Evolutionary conservation across 106 monocot genomes (phyloP).

Genomic region (Allium fistulosum): DNA sequence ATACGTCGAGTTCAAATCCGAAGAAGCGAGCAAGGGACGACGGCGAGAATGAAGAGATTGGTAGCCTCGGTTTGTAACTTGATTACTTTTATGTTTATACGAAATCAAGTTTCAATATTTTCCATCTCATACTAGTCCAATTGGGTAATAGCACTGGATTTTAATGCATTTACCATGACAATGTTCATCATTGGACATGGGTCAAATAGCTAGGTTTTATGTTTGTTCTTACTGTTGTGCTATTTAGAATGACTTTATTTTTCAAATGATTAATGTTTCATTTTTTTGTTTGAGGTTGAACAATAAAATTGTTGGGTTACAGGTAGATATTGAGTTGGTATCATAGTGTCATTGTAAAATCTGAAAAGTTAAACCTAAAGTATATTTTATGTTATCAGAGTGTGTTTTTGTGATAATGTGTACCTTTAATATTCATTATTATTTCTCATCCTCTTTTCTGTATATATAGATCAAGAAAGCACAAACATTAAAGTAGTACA

Average conservation of each 20-base stretch:
- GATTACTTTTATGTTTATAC: background rate
- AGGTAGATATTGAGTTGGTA: no score
- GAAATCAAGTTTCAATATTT: background rate
- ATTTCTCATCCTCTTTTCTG: background rate
- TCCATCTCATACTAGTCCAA: background rate
- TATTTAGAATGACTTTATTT: no score
- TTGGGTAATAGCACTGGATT: no score
- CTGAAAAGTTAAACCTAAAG: no score
- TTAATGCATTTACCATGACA: no score
- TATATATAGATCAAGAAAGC: background rate
- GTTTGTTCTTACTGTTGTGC: no score
- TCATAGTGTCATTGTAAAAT: no score
- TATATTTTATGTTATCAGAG: no score
- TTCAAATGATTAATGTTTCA: no score
- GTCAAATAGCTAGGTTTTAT: background rate
- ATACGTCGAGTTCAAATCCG: constrained; percentile 10
- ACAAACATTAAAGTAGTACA: background rate
- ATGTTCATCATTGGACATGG: background rate
- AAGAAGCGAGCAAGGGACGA: constrained; percentile 34
- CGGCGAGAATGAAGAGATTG: constrained; percentile 1
- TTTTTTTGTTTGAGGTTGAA: no score
- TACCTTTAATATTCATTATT: background rate
- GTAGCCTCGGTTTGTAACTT: constrained; percentile 1
- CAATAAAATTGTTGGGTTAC: no score
- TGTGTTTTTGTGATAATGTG: background rate